phyloP scores from a whole-genome alignment of 257 asterid genomes.

The Nemophila menziesii region DNA sequence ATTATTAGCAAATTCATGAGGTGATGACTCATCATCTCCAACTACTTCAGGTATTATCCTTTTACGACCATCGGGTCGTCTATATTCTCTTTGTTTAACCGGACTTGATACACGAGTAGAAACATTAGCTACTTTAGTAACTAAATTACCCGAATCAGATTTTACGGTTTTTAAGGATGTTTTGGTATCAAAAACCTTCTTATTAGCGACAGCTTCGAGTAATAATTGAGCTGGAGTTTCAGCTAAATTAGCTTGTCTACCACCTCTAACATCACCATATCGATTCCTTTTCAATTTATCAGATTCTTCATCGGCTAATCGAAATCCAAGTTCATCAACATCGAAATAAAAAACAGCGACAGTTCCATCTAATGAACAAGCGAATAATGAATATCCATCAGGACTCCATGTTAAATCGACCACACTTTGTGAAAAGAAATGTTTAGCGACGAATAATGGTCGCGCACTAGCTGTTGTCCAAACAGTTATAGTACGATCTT shows the following conservation, averaged over 20 bases:
- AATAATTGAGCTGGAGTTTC: conserved; percentile 82
- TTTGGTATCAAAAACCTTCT: conserved; percentile 33
- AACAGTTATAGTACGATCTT: conserved; percentile 93
- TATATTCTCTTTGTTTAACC: conserved; percentile 86
- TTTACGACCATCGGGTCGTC: conserved; percentile 95
- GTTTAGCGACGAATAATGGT: conserved; percentile 96
- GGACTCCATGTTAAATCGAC: conserved; percentile 99
- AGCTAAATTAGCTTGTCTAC: conserved; percentile 74
- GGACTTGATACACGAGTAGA: conserved; percentile 58
- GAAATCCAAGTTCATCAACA: conserved; percentile 59
- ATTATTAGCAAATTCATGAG: too few species aligned
- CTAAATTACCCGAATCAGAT: conserved; percentile 20
- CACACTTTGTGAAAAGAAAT: conserved; percentile 94
- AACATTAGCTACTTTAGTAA: conserved; percentile 28
- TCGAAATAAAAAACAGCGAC: conserved; percentile 80
- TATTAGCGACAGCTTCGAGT: conserved; percentile 80
- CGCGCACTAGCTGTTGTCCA: conserved; percentile 99
- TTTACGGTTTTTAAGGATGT: conserved; percentile 37
- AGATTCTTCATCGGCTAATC: conserved; percentile 64
- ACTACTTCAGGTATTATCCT: conserved; percentile 99
- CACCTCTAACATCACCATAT: conserved; percentile 78
- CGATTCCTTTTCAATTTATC: conserved; percentile 79
- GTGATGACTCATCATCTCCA: conserved; percentile 45
- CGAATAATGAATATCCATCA: conserved; percentile 88
- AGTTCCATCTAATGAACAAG: conserved; percentile 94